Conservation (phyloP, 176 grass and related monocot genomes). For the Luzula sylvatica region DNA sequence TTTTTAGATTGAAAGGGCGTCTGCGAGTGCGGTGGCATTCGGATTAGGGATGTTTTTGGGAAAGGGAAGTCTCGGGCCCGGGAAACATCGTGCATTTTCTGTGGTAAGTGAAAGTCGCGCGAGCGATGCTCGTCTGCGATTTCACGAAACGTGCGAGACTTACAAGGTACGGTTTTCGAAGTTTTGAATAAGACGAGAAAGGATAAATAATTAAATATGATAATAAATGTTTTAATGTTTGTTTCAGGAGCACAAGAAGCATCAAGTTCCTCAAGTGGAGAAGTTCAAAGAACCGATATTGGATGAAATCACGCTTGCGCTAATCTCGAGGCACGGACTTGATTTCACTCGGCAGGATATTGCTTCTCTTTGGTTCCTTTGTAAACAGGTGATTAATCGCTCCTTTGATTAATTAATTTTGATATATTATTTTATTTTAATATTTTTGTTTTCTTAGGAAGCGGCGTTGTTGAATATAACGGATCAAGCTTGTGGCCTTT, state of each 20-base stretch:
- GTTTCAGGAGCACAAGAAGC: conserved; percentile 69
- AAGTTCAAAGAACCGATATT: conserved; percentile 82
- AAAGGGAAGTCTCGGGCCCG: conserved; percentile 79
- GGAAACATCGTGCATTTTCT: conserved; percentile 68
- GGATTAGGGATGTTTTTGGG: conserved; percentile 78
- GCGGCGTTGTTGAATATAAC: conserved; percentile 88
- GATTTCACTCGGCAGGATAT: conserved; percentile 76
- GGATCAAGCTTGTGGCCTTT: conserved; percentile 90
- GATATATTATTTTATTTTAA: conserved; percentile 5
- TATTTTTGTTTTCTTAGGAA: conserved; percentile 36
- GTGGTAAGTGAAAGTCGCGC: conserved; percentile 85
- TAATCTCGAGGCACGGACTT: conserved; percentile 47
- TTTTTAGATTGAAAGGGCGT: conserved; percentile 50
- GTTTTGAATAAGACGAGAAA: too few species aligned
- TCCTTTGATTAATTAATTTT: conserved; percentile 7
- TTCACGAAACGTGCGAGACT: conserved; percentile 71
- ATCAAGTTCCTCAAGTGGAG: conserved; percentile 71
- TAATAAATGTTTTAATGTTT: too few species aligned
- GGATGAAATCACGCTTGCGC: conserved; percentile 52
- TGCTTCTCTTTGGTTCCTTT: conserved; percentile 95
- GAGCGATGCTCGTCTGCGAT: conserved; percentile 85
- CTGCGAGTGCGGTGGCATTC: conserved; percentile 96
- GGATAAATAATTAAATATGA: too few species aligned
- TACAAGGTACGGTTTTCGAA: conserved; percentile 95
- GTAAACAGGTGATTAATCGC: conserved; percentile 58